phyloP scores from a whole-genome alignment of 176 grass and related monocot genomes.

The Hyparrhenia diplandra region DNA sequence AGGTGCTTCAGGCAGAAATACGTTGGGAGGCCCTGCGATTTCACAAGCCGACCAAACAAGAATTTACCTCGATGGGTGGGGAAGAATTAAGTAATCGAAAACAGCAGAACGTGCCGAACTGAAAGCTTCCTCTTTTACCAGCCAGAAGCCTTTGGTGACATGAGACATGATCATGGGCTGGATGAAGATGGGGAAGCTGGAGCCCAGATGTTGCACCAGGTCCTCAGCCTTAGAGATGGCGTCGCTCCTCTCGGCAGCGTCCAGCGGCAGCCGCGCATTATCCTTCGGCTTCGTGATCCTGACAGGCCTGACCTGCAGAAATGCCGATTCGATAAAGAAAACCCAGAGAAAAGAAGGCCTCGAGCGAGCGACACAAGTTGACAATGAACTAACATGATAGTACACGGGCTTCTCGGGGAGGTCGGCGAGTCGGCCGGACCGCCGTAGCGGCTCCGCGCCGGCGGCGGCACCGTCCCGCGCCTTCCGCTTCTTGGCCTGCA shows the following conservation, averaged over 20 bases:
- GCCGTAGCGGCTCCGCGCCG: background rate
- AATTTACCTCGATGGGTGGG: background rate
- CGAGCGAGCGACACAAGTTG: too few relatives aligned
- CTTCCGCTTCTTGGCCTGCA: constrained; percentile 70
- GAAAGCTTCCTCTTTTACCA: constrained; percentile 39
- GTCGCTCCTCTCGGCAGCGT: constrained; percentile 30
- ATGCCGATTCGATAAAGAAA: background rate
- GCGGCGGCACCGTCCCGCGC: background rate
- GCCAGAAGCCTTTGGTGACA: constrained; percentile 82
- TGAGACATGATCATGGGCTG: constrained; percentile 73
- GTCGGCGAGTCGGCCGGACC: constrained; percentile 54
- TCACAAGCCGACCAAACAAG: background rate
- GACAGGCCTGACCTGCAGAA: background rate
- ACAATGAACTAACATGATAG: constrained; percentile 26
- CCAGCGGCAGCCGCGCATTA: background rate
- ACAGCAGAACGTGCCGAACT: background rate
- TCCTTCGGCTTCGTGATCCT: background rate
- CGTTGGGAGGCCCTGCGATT: constrained; percentile 52
- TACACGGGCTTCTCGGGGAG: constrained; percentile 48
- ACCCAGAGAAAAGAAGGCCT: too few relatives aligned
- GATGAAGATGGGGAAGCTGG: constrained; percentile 38
- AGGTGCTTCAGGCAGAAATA: constrained; percentile 57
- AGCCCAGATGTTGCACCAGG: constrained; percentile 42
- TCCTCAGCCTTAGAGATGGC: constrained; percentile 50
- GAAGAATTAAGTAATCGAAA: background rate